Evolutionary conservation across 1,284 basidiomycete species (phyloP), one percentile per base, ranked within the genome.

Genomic region (Ceratobasidium sp.): DNA sequence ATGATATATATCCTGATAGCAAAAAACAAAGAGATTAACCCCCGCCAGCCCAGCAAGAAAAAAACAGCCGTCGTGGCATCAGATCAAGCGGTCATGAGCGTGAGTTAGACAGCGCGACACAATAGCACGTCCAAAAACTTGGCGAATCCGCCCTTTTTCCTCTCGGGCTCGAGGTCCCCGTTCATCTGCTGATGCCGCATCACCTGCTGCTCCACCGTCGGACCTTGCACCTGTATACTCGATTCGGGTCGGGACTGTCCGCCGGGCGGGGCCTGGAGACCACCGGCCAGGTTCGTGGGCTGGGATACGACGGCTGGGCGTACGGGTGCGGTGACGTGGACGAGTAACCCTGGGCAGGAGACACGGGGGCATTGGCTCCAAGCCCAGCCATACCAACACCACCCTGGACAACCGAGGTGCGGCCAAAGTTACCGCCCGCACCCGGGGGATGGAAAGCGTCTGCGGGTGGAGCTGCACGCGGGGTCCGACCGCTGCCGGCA

Each of bases 371-470:
- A 13, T 4, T 32, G 50, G 73, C 35, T 62, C 70, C 65, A 72
- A 75, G 43, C 50, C 70, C 32, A 43, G 68, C 20, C 42, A 68
- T 15, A 70, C 74, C 27, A 62, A 65, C 15, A 68, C 70, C 27
- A 64, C 62, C 62, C 49, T 65, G 62, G 35, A 65, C 62, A 27
- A 65, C 62, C 47, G 62, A 65, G 47, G 47, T 65, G 22, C 62
- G 47, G 35, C 49, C 62, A 25, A 53, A 65, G 17, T 35, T 49
- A 17, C 35, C 62, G 3, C 62, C 62, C 2, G 62, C 62, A 20
- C 62, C 62, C 1, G 62, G 62, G 10, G 62, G 62, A 29, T 65
- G 62, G 49, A 65, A 65, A 20, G 62, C 62, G 38, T 65, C 62
- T 35, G 62, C 35, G 17, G 62, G 62, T 6, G 62, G 62, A 20